These are phyloP conservation scores for Pyrenochaeta sp. DNA, from an alignment of 2,329 filamentous ascomycete species.

Conservation along the genomic window DNA sequence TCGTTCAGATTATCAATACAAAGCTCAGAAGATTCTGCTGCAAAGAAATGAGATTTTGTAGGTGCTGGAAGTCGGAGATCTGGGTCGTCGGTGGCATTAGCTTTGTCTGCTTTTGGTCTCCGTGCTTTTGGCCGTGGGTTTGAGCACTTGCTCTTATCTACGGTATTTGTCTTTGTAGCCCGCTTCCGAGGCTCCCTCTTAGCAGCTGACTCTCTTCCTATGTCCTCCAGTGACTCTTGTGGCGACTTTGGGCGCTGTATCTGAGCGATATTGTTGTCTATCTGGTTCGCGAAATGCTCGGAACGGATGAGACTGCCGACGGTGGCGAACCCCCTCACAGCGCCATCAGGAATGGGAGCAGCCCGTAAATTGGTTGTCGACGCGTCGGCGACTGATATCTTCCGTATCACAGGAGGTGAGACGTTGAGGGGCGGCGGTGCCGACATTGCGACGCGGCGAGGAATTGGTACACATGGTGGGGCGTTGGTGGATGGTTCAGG, in stretches of 20 bases:
- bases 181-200: constrained; percentile 29
- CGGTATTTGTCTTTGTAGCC: constrained; percentile 15
- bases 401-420: constrained; percentile 31
- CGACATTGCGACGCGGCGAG: constrained; percentile 42
- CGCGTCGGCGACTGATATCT: constrained; percentile 27
- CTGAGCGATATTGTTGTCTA: constrained; percentile 16
- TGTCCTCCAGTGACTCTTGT: constrained; percentile 1
- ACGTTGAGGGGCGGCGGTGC: constrained; percentile 31
- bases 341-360: constrained; percentile 33
- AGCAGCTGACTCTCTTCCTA: not conserved
- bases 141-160: constrained; percentile 20
- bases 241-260: constrained; percentile 11
- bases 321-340: constrained; percentile 44
- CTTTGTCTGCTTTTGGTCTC: constrained; percentile 34
- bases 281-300: constrained; percentile 32
- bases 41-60: constrained; percentile 34
- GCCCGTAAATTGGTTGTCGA: constrained; percentile 38
- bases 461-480: constrained; percentile 23
- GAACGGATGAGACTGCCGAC: constrained; percentile 43
- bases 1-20: constrained; percentile 7
- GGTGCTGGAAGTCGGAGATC: constrained; percentile 21
- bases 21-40: constrained; percentile 10
- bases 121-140: constrained; percentile 35
- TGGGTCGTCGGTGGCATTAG: constrained; percentile 16
- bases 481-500: constrained; percentile 14